Base-by-base conservation (phyloP, 176 grass and related monocot species). In the Triticum turgidum region DNA sequence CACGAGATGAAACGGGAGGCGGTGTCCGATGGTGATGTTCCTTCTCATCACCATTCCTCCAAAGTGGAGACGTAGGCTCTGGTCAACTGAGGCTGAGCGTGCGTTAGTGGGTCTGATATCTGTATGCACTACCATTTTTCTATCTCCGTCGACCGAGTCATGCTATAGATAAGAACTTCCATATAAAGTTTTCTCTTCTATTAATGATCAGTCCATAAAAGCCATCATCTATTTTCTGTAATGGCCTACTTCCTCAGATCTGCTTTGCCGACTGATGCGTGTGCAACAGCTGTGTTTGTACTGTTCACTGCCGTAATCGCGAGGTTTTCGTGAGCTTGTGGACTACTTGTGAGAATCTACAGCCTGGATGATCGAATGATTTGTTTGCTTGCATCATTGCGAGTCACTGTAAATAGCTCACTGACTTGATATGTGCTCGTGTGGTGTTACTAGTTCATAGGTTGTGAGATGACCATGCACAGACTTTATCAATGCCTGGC, bases 21-120 rank as follows among this genome's bases (percentile, higher is more conserved):
- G 88, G 89, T 90, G 83, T 27, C 89, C 87, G 92, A 97, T 85
- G 75, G 76, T 79, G 92, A 92, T 87, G 80, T 79, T 85, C 39
- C 3, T 80, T 72, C 73, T 52, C 78, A 81, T 92, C 79, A 89
- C 63, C 80, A 88, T 89, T 84, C 76, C 78, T 88, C 78, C 67
- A 73, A 82, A 92, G 67, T 91, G 88, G 86, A 88, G 58, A 79
- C 59, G 14, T 21, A 76, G 81, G 68, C 65, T 84, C 83, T 69
- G 85, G 89, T 91, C 89, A 86, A 89, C 89, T 77, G 88, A 93
- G 85, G 77, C 80, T 69, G 78, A 77, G 91, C 86, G 42, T 93
- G 93, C 83, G 65, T 49, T 92, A 91, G 94, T 93, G 91, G 91
- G 63, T 90, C 73, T 93, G 83, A 80, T 82, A 64, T 88, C 70